phyloP scores from a whole-genome alignment of 768 basidiomycete genomes.

The Myochromella boudieri region DNA sequence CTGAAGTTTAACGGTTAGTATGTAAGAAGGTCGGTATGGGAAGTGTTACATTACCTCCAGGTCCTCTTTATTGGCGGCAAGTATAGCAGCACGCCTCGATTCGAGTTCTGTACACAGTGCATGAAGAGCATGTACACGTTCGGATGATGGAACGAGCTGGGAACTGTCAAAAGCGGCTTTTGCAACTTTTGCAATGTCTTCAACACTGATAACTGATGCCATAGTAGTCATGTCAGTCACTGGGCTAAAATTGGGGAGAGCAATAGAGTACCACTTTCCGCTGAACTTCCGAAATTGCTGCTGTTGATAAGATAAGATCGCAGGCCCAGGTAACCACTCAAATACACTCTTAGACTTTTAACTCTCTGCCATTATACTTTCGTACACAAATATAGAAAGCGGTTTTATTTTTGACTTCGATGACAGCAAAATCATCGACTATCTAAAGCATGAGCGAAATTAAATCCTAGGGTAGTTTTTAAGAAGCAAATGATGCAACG shows the following conservation, averaged over 20 bases:
- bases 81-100: constrained; percentile 61
- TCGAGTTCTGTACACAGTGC: constrained; percentile 70
- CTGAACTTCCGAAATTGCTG: constrained; percentile 4
- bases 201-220: constrained; percentile 32
- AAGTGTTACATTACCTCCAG: constrained; percentile 70
- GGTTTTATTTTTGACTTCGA: constrained; percentile 19
- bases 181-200: constrained; percentile 73
- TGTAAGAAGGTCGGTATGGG: no score
- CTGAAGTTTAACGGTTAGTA: no score
- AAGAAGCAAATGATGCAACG: constrained; percentile 75
- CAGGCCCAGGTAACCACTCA: no score
- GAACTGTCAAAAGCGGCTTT: constrained; percentile 85
- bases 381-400: constrained; percentile 22
- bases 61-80: constrained; percentile 81
- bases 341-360: no score
- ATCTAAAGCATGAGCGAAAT: constrained; percentile 15
- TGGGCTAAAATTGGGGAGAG: not conserved
- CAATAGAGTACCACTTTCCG: constrained; percentile 4
- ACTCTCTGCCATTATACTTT: no score
- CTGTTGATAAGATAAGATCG: constrained; percentile 12
- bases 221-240: constrained; percentile 6
- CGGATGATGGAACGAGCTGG: constrained; percentile 69
- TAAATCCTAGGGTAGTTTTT: constrained; percentile 25
- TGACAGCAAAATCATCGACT: constrained; percentile 16
- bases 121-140: constrained; percentile 71